A percentile compares a stretch with the other conserved stretches of the same genome.
Conservation (phyloP, 1,284 basidiomycete species). For the Trichosporon asahii region DNA sequence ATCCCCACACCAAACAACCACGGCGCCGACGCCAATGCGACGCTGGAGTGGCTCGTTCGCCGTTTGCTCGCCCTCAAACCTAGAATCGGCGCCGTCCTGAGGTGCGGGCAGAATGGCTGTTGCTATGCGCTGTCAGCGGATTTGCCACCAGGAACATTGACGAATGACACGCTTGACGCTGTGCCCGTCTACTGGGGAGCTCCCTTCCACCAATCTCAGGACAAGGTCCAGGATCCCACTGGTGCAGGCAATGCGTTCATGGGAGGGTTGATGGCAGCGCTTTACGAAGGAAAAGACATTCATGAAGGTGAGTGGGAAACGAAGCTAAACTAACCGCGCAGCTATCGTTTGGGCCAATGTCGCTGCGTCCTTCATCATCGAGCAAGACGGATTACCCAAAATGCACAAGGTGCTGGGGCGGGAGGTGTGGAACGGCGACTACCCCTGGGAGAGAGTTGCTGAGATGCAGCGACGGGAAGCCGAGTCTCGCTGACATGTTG, state of each 20-base stretch:
- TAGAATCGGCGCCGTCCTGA: conserved; percentile 30
- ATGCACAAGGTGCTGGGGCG: conserved; percentile 21
- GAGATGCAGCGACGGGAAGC: conserved; percentile 16
- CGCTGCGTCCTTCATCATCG: conserved; percentile 45
- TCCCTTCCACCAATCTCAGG: conserved; percentile 31
- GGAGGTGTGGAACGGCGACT: conserved; percentile 41
- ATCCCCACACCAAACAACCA: conserved; percentile 13
- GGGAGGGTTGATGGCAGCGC: conserved; percentile 44
- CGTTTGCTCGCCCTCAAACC: conserved; percentile 24
- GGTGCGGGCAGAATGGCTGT: conserved; percentile 33
- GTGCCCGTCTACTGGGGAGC: conserved; percentile 32
- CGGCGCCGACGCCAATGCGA: conserved; percentile 5
- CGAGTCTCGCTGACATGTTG: conserved; percentile 7
- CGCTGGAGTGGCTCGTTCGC: conserved; percentile 23
- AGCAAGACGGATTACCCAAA: conserved; percentile 44
- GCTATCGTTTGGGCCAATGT: conserved; percentile 46
- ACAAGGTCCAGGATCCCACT: conserved; percentile 44
- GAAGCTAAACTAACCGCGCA: conserved; percentile 12
- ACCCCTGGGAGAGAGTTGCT: conserved; percentile 26
- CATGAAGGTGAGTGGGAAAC: conserved; percentile 33
- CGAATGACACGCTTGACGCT: conserved; percentile 3
- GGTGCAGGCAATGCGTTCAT: conserved; percentile 50
- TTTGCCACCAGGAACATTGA: conserved; percentile 7
- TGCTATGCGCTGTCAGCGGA: conserved; percentile 29
- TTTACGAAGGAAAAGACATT: conserved; percentile 33